phyloP scores from a whole-genome alignment of 306 rosid species.

The Quercus alba region DNA sequence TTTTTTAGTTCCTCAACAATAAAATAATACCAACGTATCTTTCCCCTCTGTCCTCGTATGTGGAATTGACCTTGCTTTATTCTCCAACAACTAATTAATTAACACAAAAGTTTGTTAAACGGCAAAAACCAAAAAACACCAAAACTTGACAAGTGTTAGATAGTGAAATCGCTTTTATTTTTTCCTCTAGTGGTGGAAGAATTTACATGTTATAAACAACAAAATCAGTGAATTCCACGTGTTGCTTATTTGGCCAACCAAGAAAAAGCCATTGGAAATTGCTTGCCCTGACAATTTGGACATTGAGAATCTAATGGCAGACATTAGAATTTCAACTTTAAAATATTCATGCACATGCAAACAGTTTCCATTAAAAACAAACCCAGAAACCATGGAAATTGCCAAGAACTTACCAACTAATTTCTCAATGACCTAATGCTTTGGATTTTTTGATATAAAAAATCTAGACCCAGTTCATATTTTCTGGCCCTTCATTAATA shows the following conservation, averaged over 20 bases:
- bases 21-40: neutral
- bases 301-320: neutral
- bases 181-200: neutral
- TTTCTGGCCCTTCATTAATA: neutral
- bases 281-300: neutral
- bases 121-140: too few species aligned
- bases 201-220: neutral
- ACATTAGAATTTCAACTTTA: neutral
- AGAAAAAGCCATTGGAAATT: conserved; percentile 12
- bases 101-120: too few species aligned
- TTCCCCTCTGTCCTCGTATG: neutral
- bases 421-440: neutral
- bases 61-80: neutral
- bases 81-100: neutral
- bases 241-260: neutral
- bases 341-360: conserved; percentile 9
- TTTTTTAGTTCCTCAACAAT: neutral
- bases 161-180: too few species aligned
- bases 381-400: conserved; percentile 7
- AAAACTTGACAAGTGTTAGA: too few species aligned
- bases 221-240: neutral
- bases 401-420: conserved; percentile 12
- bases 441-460: neutral
- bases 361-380: neutral
- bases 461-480: neutral